These are phyloP conservation scores for Penicillium oxalicum DNA, from an alignment of 2,329 filamentous ascomycete species.

Conservation along the genomic window DNA sequence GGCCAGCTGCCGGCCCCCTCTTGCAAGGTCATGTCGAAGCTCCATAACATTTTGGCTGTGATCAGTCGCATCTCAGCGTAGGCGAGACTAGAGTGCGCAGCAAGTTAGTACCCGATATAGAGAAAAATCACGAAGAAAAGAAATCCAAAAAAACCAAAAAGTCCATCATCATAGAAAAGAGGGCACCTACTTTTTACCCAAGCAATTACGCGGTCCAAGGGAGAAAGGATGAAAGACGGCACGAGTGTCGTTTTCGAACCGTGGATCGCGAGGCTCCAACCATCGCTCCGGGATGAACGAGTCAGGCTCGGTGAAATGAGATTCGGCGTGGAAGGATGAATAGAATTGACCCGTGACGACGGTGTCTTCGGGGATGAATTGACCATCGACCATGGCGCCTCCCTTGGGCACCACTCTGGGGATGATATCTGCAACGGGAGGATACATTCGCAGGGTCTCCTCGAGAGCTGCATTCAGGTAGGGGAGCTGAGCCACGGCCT, in stretches of 20 bases:
- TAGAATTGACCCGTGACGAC: slow-evolving; percentile 11
- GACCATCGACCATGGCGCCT: slow-evolving; percentile 34
- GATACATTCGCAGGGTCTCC: slow-evolving; percentile 40
- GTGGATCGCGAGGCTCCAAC: slow-evolving; percentile 15
- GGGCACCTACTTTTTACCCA: slow-evolving; percentile 23
- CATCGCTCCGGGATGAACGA: slow-evolving; percentile 27
- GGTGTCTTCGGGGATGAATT: slow-evolving; percentile 29
- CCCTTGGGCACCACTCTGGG: slow-evolving; percentile 30
- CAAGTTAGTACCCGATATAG: background rate
- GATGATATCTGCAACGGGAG: slow-evolving; percentile 33
- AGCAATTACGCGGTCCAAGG: slow-evolving; percentile 24
- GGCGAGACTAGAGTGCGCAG: slow-evolving; percentile 18
- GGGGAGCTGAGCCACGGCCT: slow-evolving; percentile 22
- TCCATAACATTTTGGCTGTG: slow-evolving; percentile 15
- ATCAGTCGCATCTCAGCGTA: slow-evolving; percentile 31
- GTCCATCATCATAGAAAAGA: no score
- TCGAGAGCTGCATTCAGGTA: slow-evolving; percentile 39
- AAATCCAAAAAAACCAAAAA: no score
- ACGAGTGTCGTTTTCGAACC: slow-evolving; percentile 16
- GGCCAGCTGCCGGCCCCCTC: slow-evolving; percentile 12
- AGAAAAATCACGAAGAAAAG: no score
- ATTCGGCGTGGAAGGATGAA: slow-evolving; percentile 12
- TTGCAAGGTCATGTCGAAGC: slow-evolving; percentile 14
- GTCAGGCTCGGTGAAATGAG: slow-evolving; percentile 22
- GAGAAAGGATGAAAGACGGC: slow-evolving; percentile 18